Conservation (phyloP, 129 eudicot species). For the Tagetes erecta region DNA sequence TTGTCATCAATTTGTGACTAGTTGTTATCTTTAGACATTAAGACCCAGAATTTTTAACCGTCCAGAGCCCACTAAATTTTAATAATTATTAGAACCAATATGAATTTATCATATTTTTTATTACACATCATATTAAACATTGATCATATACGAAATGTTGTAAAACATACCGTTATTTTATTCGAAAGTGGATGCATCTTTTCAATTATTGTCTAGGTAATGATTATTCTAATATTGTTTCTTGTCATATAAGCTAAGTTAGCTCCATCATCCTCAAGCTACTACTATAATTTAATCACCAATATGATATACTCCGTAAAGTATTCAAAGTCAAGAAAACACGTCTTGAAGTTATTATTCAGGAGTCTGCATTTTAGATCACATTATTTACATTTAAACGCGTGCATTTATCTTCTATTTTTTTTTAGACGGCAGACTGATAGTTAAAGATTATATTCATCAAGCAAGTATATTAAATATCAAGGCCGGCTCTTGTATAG, state of each 20-base stretch:
- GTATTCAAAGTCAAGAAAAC: conserved; percentile 13
- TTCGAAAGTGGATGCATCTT: not conserved
- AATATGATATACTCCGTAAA: not conserved
- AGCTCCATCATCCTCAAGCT: conserved; percentile 14
- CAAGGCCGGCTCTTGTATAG: too few species aligned
- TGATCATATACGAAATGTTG: not conserved
- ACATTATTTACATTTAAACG: not conserved
- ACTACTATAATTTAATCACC: conserved; percentile 16
- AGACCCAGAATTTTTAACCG: too few species aligned
- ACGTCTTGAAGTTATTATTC: conserved; percentile 1
- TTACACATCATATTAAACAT: too few species aligned
- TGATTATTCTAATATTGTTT: conserved; percentile 16
- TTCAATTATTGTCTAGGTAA: not conserved
- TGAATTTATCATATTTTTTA: too few species aligned
- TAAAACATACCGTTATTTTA: not conserved
- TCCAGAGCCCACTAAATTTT: too few species aligned
- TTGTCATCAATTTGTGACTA: too few species aligned
- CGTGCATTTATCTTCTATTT: not conserved
- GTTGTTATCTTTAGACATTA: too few species aligned
- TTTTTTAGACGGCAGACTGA: too few species aligned
- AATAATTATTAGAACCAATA: too few species aligned
- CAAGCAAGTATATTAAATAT: too few species aligned
- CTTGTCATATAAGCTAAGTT: conserved; percentile 30
- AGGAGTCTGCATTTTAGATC: not conserved
- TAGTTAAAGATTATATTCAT: too few species aligned